Evolutionary conservation across 306 rosid genomes (phyloP).

Genomic region (Fagus sylvatica): DNA sequence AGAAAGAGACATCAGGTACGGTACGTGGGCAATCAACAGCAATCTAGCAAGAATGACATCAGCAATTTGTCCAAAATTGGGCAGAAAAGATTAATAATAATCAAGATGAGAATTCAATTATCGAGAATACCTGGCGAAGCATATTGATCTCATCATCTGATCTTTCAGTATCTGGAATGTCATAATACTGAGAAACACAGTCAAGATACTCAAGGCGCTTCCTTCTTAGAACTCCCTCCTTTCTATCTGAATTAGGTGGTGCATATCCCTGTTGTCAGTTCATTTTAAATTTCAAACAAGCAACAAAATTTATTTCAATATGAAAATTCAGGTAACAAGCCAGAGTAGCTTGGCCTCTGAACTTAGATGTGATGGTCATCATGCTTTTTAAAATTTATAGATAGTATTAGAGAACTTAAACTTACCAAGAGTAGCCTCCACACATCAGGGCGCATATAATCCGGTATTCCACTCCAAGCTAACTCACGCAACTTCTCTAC

Average conservation of each 20-base stretch:
- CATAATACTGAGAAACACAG: constrained; percentile 81
- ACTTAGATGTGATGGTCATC: neutral
- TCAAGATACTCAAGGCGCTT: constrained; percentile 96
- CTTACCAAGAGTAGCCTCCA: constrained; percentile 99
- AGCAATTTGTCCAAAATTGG: constrained; percentile 26
- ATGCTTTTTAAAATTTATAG: neutral
- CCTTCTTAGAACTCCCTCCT: constrained; percentile 92
- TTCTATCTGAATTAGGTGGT: constrained; percentile 98
- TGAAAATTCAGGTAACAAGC: constrained; percentile 15
- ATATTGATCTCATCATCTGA: constrained; percentile 95
- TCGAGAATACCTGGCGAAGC: constrained; percentile 85
- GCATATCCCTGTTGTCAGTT: constrained; percentile 99
- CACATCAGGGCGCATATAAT: constrained; percentile 87
- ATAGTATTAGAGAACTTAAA: constrained; percentile 8
- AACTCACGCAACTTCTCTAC: constrained; percentile 90
- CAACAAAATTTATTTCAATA: constrained; percentile 21
- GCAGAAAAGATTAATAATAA: constrained; percentile 11
- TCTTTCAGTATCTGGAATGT: constrained; percentile 83
- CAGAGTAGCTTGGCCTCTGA: constrained; percentile 17
- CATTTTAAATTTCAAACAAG: constrained; percentile 65
- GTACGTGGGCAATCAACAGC: constrained; percentile 94
- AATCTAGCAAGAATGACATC: constrained; percentile 48
- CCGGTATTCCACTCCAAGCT: constrained; percentile 95
- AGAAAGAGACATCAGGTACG: constrained; percentile 88
- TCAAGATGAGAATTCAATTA: constrained; percentile 15